phyloP scores from a whole-genome alignment of 352 stramenopile species.

The Phytophthora pluvialis region DNA sequence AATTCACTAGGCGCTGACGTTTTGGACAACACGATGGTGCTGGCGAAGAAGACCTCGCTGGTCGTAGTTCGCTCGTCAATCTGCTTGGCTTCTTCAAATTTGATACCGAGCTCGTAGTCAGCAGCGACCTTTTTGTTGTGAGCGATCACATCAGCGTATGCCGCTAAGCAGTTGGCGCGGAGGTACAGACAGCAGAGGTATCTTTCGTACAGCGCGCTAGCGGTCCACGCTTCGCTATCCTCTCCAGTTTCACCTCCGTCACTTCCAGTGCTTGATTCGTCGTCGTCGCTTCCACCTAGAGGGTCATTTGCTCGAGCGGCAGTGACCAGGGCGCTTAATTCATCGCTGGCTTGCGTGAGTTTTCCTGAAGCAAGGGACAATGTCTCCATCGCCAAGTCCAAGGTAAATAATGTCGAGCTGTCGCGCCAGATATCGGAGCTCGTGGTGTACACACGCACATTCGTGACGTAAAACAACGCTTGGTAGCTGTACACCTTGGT shows the following conservation, averaged over 20 bases:
- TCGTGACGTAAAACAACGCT: slow-evolving; percentile 62
- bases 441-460: slow-evolving; percentile 54
- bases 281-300: slow-evolving; percentile 17
- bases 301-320: slow-evolving; percentile 11
- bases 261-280: slow-evolving; percentile 26
- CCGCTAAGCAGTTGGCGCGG: slow-evolving; percentile 53
- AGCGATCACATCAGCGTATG: slow-evolving; percentile 61
- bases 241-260: slow-evolving; percentile 8
- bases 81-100: slow-evolving; percentile 53
- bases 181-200: slow-evolving; percentile 59
- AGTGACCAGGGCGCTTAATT: slow-evolving; percentile 30
- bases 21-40: slow-evolving; percentile 43
- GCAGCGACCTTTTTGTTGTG: slow-evolving; percentile 43
- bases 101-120: slow-evolving; percentile 62
- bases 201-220: slow-evolving; percentile 36
- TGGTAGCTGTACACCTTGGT: slow-evolving; percentile 73
- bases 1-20: slow-evolving; percentile 50
- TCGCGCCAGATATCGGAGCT: slow-evolving; percentile 48
- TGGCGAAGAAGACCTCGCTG: slow-evolving; percentile 26
- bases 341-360: slow-evolving; percentile 46
- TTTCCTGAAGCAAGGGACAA: slow-evolving; percentile 70
- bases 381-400: slow-evolving; percentile 63
- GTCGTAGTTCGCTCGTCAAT: slow-evolving; percentile 10
- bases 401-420: slow-evolving; percentile 38
- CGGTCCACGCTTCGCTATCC: slow-evolving; percentile 11